Evolutionary conservation across 1,284 basidiomycete genomes (phyloP).

Genomic region (Coniferiporia weirii): DNA sequence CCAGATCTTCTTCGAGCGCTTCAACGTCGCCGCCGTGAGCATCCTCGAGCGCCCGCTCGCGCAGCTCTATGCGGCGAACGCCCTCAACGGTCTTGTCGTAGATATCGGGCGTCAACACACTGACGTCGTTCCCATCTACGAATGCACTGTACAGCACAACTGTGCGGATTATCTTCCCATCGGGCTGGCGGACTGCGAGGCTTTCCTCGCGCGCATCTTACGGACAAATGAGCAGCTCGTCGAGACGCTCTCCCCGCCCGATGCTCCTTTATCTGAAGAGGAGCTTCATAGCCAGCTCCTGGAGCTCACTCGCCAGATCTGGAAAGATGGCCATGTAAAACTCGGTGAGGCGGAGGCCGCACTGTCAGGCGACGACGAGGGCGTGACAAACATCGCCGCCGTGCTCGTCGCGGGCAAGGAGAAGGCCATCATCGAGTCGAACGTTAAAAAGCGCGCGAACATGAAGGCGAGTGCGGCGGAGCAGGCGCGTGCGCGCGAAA

Average conservation of each 20-base stretch:
- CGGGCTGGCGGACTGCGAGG: conserved; percentile 72
- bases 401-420: conserved; percentile 77
- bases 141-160: conserved; percentile 63
- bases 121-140: conserved; percentile 77
- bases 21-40: conserved; percentile 85
- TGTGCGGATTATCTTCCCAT: conserved; percentile 57
- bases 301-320: conserved; percentile 55
- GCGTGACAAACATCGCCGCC: conserved; percentile 79
- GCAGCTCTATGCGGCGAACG: conserved; percentile 79
- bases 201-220: conserved; percentile 69
- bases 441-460: conserved; percentile 70
- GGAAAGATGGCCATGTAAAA: conserved; percentile 58
- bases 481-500: conserved; percentile 72
- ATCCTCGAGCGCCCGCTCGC: conserved; percentile 83
- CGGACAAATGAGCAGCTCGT: conserved; percentile 59
- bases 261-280: conserved; percentile 37
- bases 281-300: conserved; percentile 44
- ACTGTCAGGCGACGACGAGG: conserved; percentile 63
- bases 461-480: conserved; percentile 76
- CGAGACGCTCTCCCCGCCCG: conserved; percentile 51
- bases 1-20: conserved; percentile 92
- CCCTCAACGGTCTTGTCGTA: conserved; percentile 75
- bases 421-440: conserved; percentile 75
- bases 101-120: conserved; percentile 79
- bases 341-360: conserved; percentile 68